Evolutionary conservation across 2,329 filamentous ascomycete genomes (phyloP).

Genomic region (Pezicula neosporulosa): DNA sequence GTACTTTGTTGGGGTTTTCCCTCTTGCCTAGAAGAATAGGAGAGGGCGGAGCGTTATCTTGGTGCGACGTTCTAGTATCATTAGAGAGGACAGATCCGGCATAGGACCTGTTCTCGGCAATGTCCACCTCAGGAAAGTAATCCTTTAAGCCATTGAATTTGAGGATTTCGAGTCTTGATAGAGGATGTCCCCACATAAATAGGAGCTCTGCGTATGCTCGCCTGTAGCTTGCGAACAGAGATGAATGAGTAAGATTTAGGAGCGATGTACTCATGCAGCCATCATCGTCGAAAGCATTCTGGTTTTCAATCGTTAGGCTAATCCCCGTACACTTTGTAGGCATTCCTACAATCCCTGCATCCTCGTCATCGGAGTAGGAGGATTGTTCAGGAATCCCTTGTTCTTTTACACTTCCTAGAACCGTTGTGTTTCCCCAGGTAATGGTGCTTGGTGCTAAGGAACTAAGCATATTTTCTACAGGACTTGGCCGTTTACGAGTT

Average conservation of each 20-base stretch:
- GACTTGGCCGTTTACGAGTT: conserved; percentile 52
- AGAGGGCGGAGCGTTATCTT: conserved; percentile 31
- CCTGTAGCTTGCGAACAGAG: conserved; percentile 56
- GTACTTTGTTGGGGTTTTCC: conserved; percentile 46
- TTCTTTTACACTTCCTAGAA: conserved; percentile 32
- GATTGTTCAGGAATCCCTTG: conserved; percentile 17
- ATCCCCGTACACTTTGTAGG: conserved; percentile 25
- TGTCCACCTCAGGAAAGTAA: conserved; percentile 29
- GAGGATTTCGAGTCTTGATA: conserved; percentile 62
- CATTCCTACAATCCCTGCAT: conserved; percentile 14
- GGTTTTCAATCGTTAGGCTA: conserved; percentile 53
- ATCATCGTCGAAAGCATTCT: conserved; percentile 65
- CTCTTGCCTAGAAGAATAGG: conserved; percentile 56
- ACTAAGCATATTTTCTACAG: conserved; percentile 56
- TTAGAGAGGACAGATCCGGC: conserved; percentile 23
- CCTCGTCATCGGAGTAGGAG: conserved; percentile 27
- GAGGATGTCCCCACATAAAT: conserved; percentile 61
- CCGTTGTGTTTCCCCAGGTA: conserved; percentile 34
- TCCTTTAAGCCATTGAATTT: conserved; percentile 65
- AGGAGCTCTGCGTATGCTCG: conserved; percentile 66
- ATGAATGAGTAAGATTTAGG: conserved; percentile 45
- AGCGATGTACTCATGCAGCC: conserved; percentile 59
- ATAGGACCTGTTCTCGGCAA: conserved; percentile 23
- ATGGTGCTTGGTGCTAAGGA: conserved; percentile 43
- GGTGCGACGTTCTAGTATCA: conserved; percentile 16